Percentiles rank a stretch among this genome's conserved stretches.
These are phyloP conservation scores for Ceratobasidium theobromae DNA, from an alignment of 1,284 basidiomycete species.

Conservation along the genomic window DNA sequence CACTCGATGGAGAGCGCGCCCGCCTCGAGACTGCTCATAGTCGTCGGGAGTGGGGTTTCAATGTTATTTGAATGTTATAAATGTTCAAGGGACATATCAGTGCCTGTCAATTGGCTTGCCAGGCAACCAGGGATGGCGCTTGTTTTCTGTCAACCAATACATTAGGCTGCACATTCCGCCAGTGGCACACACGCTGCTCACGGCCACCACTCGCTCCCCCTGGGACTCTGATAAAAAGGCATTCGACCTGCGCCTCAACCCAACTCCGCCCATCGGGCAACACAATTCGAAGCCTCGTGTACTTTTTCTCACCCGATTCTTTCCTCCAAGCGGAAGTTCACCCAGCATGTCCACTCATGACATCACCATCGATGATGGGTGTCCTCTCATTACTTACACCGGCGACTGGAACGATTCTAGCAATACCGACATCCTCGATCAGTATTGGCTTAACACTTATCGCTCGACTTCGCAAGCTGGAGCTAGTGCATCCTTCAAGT, in stretches of 20 bases:
- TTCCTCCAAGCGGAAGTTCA: background rate
- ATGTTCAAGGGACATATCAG: background rate
- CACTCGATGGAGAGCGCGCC: background rate
- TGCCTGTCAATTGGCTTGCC: background rate
- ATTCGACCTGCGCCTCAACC: background rate
- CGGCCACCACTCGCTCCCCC: background rate
- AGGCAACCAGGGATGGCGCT: background rate
- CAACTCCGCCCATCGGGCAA: background rate
- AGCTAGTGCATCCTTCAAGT: conserved; percentile 15
- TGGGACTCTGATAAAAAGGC: background rate
- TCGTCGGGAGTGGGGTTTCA: too few species aligned
- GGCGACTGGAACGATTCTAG: conserved; percentile 25
- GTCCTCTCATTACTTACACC: conserved; percentile 19
- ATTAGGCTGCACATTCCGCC: background rate
- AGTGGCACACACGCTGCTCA: background rate
- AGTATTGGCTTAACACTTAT: conserved; percentile 17
- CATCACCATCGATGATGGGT: conserved; percentile 25
- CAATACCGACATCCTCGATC: conserved; percentile 6
- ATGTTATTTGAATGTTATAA: too few species aligned
- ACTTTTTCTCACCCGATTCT: background rate
- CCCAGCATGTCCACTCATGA: conserved; percentile 15
- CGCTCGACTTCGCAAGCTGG: conserved; percentile 19
- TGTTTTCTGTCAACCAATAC: background rate
- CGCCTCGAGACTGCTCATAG: background rate
- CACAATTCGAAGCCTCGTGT: background rate